Base-by-base conservation (phyloP, 148 eudicot species). In the Rhododendron vialii region DNA sequence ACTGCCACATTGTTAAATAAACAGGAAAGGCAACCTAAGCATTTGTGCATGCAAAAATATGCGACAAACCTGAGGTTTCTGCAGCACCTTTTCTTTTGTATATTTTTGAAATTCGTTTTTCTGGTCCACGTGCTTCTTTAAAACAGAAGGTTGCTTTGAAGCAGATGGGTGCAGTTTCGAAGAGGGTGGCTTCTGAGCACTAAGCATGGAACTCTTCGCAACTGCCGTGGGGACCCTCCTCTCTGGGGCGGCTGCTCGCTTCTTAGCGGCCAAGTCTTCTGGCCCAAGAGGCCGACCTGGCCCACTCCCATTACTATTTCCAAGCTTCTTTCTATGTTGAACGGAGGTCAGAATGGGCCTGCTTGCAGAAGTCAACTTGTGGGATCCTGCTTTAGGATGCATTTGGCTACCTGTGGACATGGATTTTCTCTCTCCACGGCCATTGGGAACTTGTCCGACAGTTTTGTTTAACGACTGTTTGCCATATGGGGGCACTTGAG, bases 251-350 rank as follows among this genome's bases (percentile, higher is more conserved):
- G 90, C 83, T 30, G 83, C 43, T 30, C 92, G 88, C n/a, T 48
- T 90, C 88, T 82, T 93, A 10, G 92, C 81, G 75, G 93, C 92
- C 84, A 84, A n/a, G 33, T 84, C 84, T 86, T 87, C 91, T 15
- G 90, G 83, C 71, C 82, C 78, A 2, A 85, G 69, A 85, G 91
- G 92, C 88, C 93, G 92, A 43, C 91, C 91, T 47, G 93, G 91
- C 81, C 98, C 95, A 91, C 87, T 93, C 82, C 93, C 93, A 84
- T 87, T 91, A 82, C 86, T 91, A 75, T 81, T 90, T 77, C 89
- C 90, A 61, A 87, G 86, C 78, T 90, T 92, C 89, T 86, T 94
- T 82, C 79, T 90, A n/a, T 83, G 65, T 20, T 87, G 90, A 61
- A 80, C 33, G n/a, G 90, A 51, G 50, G 83, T 79, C 75, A 35